Evolutionary conservation across 2,329 filamentous ascomycete genomes (phyloP), one percentile per base, ranked within the genome.

Genomic region (Fusarium odoratissimum): DNA sequence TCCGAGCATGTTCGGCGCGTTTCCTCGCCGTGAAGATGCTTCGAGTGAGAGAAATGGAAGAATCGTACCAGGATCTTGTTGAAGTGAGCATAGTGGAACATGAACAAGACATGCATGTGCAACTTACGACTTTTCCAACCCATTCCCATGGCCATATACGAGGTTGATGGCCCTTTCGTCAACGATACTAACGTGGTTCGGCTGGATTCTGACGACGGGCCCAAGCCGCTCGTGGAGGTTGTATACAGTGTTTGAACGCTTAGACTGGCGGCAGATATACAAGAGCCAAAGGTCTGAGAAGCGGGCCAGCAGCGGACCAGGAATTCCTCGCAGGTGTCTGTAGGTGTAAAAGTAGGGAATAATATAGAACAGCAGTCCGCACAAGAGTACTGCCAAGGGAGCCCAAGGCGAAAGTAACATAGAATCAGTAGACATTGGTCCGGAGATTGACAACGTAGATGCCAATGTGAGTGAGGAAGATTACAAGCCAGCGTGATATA

Each of bases 71-170:
- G 7, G 61, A 45, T 11, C 61, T 64, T 5, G 8, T 3, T 17
- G 25, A 4, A 1, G 16, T 64, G 31, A 64, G 31, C 11, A 48
- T n/a, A 4, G 12, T 7, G 21, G 13, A n/a, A 14, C 40, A 42
- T 16, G n/a, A 16, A n/a, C 8, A 14, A 25, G n/a, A 25, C 6
- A 13, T 25, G 40, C 5, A 21, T 48, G 16, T 5, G 5, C 0
- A 13, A 8, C 61, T 31, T 4, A 64, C 61, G 61, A 64, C 31
- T 64, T 64, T 19, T 44, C 21, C 38, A 60, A 37, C 3, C 46
- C 56, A 21, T 60, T 64, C 4, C 61, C 61, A 21, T 64, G 61
- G 4, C 61, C 61, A 14, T 64, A 64, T 19, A 64, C 33, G 7
- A 41, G 30, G 3, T 46, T 52, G 6, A 64, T 52, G 16, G 33